A percentile compares a stretch with the other conserved stretches of the same genome.
These are phyloP conservation scores for Endoconidiophora polonica DNA, from an alignment of 2,329 filamentous ascomycete genomes.

Conservation along the genomic window DNA sequence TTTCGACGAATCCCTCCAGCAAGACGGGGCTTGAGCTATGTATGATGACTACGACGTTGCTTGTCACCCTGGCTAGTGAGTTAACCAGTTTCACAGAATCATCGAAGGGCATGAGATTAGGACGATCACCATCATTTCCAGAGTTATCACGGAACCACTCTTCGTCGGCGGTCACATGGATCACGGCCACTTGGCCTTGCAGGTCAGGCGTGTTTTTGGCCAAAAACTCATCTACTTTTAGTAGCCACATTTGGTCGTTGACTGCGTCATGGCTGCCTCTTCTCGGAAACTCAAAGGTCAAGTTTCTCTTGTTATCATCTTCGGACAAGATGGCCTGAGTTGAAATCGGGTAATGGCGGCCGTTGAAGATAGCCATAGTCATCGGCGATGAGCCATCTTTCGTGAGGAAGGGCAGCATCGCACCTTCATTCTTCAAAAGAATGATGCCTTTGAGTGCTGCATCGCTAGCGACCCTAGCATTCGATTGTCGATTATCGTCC, in stretches of 20 bases:
- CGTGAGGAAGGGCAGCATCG: conserved; percentile 38
- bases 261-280: no score
- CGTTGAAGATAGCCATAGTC: background rate
- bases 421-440: conserved; percentile 48
- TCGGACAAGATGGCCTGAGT: conserved; percentile 62
- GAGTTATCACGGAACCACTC: background rate
- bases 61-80: conserved; percentile 47
- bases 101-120: conserved; percentile 49
- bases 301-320: conserved; percentile 25
- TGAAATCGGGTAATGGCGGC: conserved; percentile 19
- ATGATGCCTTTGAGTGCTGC: conserved; percentile 40
- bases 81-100: conserved; percentile 47
- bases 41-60: conserved; percentile 55
- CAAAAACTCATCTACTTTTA: no score
- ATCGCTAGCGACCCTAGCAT: conserved; percentile 38
- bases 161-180: background rate
- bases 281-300: no score
- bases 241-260: no score
- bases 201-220: background rate
- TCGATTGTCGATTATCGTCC: conserved; percentile 9
- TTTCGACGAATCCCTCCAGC: conserved; percentile 48
- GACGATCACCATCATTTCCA: conserved; percentile 40
- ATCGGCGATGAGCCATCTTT: conserved; percentile 22
- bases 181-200: background rate
- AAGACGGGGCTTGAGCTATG: conserved; percentile 61